Conservation (phyloP, 306 rosid genomes). For the Cucurbita maxima region DNA sequence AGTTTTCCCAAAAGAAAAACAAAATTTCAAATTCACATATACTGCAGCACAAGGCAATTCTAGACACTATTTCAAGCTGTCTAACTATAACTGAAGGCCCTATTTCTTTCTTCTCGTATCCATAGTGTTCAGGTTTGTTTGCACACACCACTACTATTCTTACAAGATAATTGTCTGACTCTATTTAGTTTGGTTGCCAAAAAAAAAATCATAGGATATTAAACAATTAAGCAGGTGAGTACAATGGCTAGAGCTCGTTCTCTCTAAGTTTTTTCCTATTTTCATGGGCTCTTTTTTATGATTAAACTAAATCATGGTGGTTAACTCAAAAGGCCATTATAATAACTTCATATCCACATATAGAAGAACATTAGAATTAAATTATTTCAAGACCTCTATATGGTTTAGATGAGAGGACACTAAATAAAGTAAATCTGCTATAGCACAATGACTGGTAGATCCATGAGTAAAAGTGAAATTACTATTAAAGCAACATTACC, state of each 20-base stretch:
- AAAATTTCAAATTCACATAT: not conserved
- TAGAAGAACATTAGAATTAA: not conserved
- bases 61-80: not conserved
- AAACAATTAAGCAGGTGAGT: no score
- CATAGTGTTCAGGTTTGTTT: not conserved
- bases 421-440: not conserved
- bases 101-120: not conserved
- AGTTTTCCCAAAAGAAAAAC: not conserved
- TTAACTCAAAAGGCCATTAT: not conserved
- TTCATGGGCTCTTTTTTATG: not conserved
- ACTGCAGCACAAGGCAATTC: conserved; percentile 1
- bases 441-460: not conserved
- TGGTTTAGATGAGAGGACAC: not conserved
- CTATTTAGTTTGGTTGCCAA: not conserved
- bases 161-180: not conserved
- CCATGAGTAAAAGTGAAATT: not conserved
- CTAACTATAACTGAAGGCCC: not conserved
- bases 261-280: not conserved
- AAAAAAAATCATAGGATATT: not conserved
- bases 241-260: not conserved
- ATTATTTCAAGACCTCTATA: not conserved
- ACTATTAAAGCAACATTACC: conserved; percentile 21
- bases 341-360: not conserved
- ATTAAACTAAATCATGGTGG: not conserved
- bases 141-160: not conserved